phyloP scores from a whole-genome alignment of 257 asterid species.

The Misopates orontium region DNA sequence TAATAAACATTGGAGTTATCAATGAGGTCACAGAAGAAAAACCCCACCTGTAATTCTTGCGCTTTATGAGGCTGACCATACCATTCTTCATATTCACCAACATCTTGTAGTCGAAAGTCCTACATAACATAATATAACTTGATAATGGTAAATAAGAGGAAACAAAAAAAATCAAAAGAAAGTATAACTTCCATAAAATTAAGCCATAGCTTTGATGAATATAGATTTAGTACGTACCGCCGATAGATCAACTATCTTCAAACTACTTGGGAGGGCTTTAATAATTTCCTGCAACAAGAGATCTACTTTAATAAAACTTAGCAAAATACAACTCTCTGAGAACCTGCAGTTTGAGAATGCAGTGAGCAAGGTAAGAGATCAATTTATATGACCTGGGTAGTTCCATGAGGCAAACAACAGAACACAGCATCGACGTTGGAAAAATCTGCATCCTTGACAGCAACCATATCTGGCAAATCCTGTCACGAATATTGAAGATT shows the following conservation, averaged over 20 bases:
- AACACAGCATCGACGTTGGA: constrained; percentile 84
- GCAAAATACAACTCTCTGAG: no score
- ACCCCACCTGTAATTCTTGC: constrained; percentile 69
- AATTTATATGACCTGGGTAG: constrained; percentile 68
- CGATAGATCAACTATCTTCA: constrained; percentile 90
- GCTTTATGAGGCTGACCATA: constrained; percentile 93
- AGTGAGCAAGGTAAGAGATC: neutral
- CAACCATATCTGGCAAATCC: constrained; percentile 86
- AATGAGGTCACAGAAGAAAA: constrained; percentile 14
- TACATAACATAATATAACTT: constrained; percentile 36
- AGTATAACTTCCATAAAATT: neutral
- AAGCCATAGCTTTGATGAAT: constrained; percentile 7
- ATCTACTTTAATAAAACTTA: no score
- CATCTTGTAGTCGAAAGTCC: constrained; percentile 87
- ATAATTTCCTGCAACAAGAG: constrained; percentile 70
- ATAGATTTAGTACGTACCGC: constrained; percentile 59
- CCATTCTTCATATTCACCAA: constrained; percentile 87
- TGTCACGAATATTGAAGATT: constrained; percentile 21
- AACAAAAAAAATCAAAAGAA: neutral
- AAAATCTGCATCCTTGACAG: constrained; percentile 88
- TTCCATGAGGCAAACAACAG: constrained; percentile 98
- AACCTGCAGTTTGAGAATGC: neutral
- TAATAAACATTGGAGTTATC: neutral
- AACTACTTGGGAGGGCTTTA: constrained; percentile 67
- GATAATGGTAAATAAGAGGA: neutral